Evolutionary conservation across 306 rosid genomes (phyloP), one percentile per base, ranked within the genome.

Genomic region (Cicer yamashitae): DNA sequence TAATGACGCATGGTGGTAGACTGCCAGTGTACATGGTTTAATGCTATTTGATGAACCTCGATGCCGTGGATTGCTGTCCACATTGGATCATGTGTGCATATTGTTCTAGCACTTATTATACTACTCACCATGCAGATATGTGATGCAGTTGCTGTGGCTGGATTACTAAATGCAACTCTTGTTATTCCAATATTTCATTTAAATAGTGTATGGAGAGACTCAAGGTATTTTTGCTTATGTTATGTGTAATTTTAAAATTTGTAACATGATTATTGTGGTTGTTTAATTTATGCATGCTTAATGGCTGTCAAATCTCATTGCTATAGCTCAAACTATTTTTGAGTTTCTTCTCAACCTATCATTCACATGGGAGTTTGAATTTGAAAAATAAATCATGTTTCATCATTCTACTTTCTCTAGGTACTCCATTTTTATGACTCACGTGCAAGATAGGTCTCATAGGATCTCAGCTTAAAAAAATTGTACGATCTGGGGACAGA

Each of bases 131-230:
- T 79, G 50, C 87, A 94, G 98, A 94, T 94, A 78, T 91, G 94
- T 53, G 98, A 94, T 79, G 98, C 98, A 25, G 98, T 91, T 86
- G 98, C 98, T 34, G 98, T 94, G 81, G 97, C 98, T 82, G 98
- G 97, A 82, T 84, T 94, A 11, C 79, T 94, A 82, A 94, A 94
- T 82, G 97, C 98, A 64, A 88, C 96, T 71, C 97, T 94, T 66
- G 73, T 94, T 68, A 90, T 94, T 85, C 98, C 98, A 75, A 91
- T 90, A 74, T 94, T 94, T 80, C 98, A 94, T 87, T 88, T 94
- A 61, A 94, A 94, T 77, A 94, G 98, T 73, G 98, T 94, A 51
- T 94, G 98, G 98, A 87, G 90, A 81, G 98, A 94, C 83, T 90
- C 93, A 20, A 94, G 97, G 98, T 94, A 80, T 22, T 69, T 78